Conservation (phyloP, 2,329 filamentous ascomycete genomes). For the Fusarium sublunatum region DNA sequence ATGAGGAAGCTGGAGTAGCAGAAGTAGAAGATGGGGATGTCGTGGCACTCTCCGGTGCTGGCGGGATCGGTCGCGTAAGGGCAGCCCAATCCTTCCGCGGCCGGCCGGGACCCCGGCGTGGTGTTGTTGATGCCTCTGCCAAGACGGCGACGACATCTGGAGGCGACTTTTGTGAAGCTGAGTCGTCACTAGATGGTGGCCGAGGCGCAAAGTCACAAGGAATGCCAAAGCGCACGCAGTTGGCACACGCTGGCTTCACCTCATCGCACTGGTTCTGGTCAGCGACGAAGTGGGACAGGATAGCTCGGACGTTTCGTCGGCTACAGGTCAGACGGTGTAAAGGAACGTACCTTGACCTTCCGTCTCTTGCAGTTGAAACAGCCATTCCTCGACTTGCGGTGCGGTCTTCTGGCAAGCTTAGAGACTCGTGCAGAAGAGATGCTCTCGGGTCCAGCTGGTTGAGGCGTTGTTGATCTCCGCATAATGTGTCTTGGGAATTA, state of each 20-base stretch:
- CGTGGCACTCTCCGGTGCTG: constrained; percentile 34
- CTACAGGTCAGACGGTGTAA: background rate
- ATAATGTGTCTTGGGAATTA: constrained; percentile 17
- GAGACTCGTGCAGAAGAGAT: constrained; percentile 42
- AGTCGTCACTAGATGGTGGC: constrained; percentile 34
- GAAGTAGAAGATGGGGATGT: constrained; percentile 41
- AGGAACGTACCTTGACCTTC: constrained; percentile 47
- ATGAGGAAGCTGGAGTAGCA: constrained; percentile 39
- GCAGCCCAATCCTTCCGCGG: constrained; percentile 48
- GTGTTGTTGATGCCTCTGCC: constrained; percentile 31
- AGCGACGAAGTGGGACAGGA: constrained; percentile 16
- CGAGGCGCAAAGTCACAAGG: constrained; percentile 46
- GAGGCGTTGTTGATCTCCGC: constrained; percentile 40
- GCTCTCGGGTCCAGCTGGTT: constrained; percentile 39
- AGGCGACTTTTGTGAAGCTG: constrained; percentile 29
- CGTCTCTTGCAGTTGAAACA: constrained; percentile 50
- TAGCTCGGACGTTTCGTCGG: background rate
- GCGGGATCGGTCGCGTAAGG: constrained; percentile 36
- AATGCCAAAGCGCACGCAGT: constrained; percentile 49
- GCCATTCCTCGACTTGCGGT: constrained; percentile 48
- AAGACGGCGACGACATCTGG: constrained; percentile 27
- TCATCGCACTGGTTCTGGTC: constrained; percentile 47
- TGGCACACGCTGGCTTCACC: constrained; percentile 48
- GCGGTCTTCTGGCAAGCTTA: constrained; percentile 46
- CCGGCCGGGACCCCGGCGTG: constrained; percentile 47